Evolutionary conservation across 768 basidiomycete species (phyloP).

Genomic region (Mycena kentingensis): DNA sequence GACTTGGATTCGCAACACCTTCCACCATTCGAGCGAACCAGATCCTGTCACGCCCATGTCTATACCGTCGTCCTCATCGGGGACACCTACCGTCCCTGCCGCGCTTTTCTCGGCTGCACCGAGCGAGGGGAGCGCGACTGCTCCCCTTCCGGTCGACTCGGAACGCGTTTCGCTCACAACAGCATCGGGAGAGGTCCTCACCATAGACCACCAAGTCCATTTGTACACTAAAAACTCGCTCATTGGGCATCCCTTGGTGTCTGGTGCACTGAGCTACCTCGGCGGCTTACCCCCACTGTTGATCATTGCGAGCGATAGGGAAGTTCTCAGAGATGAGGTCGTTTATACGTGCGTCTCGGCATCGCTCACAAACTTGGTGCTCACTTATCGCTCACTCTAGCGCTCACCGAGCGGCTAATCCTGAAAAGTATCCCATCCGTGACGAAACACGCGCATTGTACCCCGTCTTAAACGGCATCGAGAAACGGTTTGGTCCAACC

Average conservation of each 20-base stretch:
- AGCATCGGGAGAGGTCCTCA: conserved; percentile 52
- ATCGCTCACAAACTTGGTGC: background rate
- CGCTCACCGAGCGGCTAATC: conserved; percentile 91
- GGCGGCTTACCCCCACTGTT: conserved; percentile 90
- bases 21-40: conserved; percentile 37
- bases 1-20: conserved; percentile 58
- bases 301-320: conserved; percentile 84
- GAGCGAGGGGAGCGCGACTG: conserved; percentile 52
- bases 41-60: conserved; percentile 24
- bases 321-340: conserved; percentile 90
- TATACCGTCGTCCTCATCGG: background rate
- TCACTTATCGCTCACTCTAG: conserved; percentile 38
- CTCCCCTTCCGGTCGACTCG: conserved; percentile 41
- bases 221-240: conserved; percentile 82
- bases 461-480: conserved; percentile 57
- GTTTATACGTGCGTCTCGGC: conserved; percentile 68
- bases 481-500: conserved; percentile 57
- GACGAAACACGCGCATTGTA: conserved; percentile 53
- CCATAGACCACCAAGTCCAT: conserved; percentile 74
- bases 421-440: conserved; percentile 60
- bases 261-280: conserved; percentile 77
- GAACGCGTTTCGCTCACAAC: conserved; percentile 50
- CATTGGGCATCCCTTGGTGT: conserved; percentile 79
- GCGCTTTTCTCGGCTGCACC: conserved; percentile 27
- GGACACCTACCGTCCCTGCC: background rate